Evolutionary conservation across 2,329 filamentous ascomycete species (phyloP).

Genomic region (Thyridium curvatum): DNA sequence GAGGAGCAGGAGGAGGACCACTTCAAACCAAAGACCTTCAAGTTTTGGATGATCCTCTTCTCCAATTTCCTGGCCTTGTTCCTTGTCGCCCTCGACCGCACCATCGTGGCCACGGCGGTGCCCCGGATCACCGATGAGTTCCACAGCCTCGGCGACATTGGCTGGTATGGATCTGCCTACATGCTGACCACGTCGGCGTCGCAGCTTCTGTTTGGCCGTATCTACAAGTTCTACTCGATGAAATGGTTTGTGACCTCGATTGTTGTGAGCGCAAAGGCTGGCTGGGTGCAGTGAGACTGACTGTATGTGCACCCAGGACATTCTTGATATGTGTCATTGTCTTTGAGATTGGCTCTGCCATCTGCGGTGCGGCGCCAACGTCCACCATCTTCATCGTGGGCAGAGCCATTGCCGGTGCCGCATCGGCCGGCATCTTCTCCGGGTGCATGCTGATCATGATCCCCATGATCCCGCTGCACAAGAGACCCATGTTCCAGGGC

Average conservation of each 20-base stretch:
- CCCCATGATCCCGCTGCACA: slow-evolving; percentile 52
- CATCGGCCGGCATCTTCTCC: slow-evolving; percentile 51
- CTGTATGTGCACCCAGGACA: slow-evolving; percentile 16
- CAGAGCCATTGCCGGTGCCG: slow-evolving; percentile 49
- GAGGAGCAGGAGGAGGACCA: slow-evolving; percentile 23
- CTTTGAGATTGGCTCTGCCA: slow-evolving; percentile 47
- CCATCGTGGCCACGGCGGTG: slow-evolving; percentile 50
- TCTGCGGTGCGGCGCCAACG: slow-evolving; percentile 48
- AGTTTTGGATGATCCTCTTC: slow-evolving; percentile 49
- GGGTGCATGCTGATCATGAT: slow-evolving; percentile 52
- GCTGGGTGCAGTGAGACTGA: not conserved
- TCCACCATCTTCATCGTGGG: slow-evolving; percentile 50
- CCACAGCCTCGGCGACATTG: slow-evolving; percentile 51
- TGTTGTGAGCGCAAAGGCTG: not conserved
- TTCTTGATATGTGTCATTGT: slow-evolving; percentile 42
- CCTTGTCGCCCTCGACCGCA: slow-evolving; percentile 50
- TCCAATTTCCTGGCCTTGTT: slow-evolving; percentile 51
- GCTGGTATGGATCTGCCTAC: slow-evolving; percentile 58
- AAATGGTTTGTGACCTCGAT: slow-evolving; percentile 28
- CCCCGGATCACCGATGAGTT: slow-evolving; percentile 52
- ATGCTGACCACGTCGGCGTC: slow-evolving; percentile 54
- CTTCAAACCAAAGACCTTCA: slow-evolving; percentile 44
- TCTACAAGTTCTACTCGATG: slow-evolving; percentile 48
- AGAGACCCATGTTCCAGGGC: slow-evolving; percentile 51
- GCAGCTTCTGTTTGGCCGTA: slow-evolving; percentile 45